Evolutionary conservation across 768 basidiomycete species (phyloP).

Genomic region (Leccinum boreale): DNA sequence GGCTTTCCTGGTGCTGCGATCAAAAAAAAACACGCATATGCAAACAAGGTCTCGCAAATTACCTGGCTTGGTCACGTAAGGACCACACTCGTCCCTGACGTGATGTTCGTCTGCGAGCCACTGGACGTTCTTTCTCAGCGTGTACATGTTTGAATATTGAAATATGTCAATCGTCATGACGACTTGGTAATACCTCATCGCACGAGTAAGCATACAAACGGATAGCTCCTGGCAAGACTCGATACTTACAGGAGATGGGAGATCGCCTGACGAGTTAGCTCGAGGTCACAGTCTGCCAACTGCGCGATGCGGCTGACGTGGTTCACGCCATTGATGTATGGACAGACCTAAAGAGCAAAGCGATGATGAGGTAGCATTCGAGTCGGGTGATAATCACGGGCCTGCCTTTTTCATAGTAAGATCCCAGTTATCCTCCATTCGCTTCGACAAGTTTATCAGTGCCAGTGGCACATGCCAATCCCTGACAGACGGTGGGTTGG

Average conservation of each 20-base stretch:
- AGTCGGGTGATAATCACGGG: neutral
- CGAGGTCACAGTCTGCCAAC: constrained; percentile 83
- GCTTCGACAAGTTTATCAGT: constrained; percentile 75
- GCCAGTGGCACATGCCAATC: constrained; percentile 97
- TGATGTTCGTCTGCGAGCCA: constrained; percentile 84
- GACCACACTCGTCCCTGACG: constrained; percentile 87
- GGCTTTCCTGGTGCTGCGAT: constrained; percentile 39
- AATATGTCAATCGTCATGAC: constrained; percentile 97
- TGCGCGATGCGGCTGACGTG: constrained; percentile 90
- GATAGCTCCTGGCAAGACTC: neutral
- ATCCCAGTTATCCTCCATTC: constrained; percentile 94
- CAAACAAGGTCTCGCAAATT: neutral
- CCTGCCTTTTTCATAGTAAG: constrained; percentile 85
- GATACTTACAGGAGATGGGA: constrained; percentile 81
- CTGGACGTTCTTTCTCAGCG: constrained; percentile 79
- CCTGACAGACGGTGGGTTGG: constrained; percentile 84
- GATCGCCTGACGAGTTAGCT: constrained; percentile 80
- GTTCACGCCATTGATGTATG: constrained; percentile 85
- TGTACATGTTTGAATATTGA: constrained; percentile 98
- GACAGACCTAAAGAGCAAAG: constrained; percentile 48
- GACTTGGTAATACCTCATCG: constrained; percentile 87
- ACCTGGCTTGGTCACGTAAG: constrained; percentile 84
- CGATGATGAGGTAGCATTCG: constrained; percentile 4
- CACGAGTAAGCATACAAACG: constrained; percentile 3
- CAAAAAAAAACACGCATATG: constrained; percentile 1